Evolutionary conservation across 2,329 filamentous ascomycete genomes (phyloP), one percentile per base, ranked within the genome.

Genomic region (Cercospora janseana): DNA sequence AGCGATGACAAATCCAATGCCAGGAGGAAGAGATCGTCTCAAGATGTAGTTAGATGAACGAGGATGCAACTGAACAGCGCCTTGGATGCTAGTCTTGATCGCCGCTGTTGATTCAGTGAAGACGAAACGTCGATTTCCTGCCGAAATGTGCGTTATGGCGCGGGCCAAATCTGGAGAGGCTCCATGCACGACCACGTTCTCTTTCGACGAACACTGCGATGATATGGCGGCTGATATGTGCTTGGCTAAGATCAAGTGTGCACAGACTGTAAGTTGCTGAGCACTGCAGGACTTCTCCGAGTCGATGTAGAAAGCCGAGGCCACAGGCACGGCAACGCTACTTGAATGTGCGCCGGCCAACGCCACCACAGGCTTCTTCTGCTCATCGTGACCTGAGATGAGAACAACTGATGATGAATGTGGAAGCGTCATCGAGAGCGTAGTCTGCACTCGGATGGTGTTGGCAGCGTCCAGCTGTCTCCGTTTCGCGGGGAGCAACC

Each of bases 41-140:
- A 56, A 27, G 20, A 49, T 56, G 41, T 54, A 51, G 9, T 32
- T 49, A 3, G 54, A 56, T 31, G 54, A 51, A 23, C 45, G 42
- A 8, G 51, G 46, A 27, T 56, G 54, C 34, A 56, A 35, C 34
- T 12, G 34, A 27, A 49, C 16, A n/a, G 27, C 15, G 21, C 32
- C n/a, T 3, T 23, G 4, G n/a, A 27, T 16, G 27, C 29, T 28
- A 13, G 38, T 26, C 13, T 47, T 47, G 21, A 27, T 18, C 31
- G 24, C 43, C 5, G 40, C 21, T 20, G 34, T 47, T 32, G 49
- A 47, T 23, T 53, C 27, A 1, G 53, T 53, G 44, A 55, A 56
- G 4, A 56, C 23, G 1, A 56, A 37, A 13, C 26, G 26, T 10
- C 4, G 23, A 12, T 38, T 4, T 4, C 13, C 13, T 1, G n/a